These are phyloP conservation scores for Xylaria sp. DNA, from an alignment of 2,329 filamentous ascomycete genomes.

Conservation along the genomic window DNA sequence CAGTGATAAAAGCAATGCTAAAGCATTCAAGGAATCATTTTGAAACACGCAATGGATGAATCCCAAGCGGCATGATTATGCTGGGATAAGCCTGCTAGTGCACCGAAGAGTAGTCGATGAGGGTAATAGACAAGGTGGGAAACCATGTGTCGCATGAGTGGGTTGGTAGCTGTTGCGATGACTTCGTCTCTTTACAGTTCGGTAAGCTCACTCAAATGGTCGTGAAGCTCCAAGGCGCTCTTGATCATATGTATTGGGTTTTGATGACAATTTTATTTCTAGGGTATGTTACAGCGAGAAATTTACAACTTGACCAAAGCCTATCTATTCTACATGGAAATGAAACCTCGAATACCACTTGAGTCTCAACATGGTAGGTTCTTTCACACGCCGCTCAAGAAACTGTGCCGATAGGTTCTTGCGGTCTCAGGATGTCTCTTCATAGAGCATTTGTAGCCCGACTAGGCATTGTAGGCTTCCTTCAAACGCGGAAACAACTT, in stretches of 20 bases:
- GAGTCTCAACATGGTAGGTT: too few relatives aligned
- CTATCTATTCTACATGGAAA: too few relatives aligned
- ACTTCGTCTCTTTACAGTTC: neutral
- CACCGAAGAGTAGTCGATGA: neutral
- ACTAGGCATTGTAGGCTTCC: neutral
- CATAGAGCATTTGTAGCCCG: neutral
- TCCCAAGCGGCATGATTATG: neutral
- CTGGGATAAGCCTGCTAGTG: neutral
- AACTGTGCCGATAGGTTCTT: neutral
- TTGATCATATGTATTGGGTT: neutral
- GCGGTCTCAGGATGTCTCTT: neutral
- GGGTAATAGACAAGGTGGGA: neutral
- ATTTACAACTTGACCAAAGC: too few relatives aligned
- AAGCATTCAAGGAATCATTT: neutral
- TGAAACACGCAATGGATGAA: neutral
- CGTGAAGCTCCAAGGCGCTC: neutral
- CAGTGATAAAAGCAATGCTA: neutral
- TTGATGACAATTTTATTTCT: too few relatives aligned
- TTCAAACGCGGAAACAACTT: conserved; percentile 49
- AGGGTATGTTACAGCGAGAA: too few relatives aligned
- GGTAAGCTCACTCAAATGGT: neutral
- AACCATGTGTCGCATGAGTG: neutral
- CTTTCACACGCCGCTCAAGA: too few relatives aligned
- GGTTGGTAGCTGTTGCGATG: neutral
- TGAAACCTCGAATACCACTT: too few relatives aligned